Percentiles rank a stretch among this genome's conserved stretches.
Conservation (phyloP, 306 rosid species). For the Dalbergia oliveri region DNA sequence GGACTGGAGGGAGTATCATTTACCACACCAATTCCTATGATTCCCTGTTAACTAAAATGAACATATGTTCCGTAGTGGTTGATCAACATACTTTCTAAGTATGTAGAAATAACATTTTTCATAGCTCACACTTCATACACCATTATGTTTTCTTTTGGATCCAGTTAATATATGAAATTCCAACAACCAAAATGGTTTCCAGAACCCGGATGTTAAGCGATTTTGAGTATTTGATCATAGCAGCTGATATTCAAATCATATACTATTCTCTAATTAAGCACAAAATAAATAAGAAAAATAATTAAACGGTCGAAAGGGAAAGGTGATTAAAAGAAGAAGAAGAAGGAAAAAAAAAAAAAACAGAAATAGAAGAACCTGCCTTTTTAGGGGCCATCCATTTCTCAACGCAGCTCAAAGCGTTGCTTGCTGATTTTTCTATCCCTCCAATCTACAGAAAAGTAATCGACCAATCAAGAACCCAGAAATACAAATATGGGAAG, state of each 20-base stretch:
- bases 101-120: no score
- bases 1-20: no score
- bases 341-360: neutral
- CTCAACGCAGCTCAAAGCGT: slow-evolving; percentile 57
- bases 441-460: slow-evolving; percentile 67
- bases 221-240: neutral
- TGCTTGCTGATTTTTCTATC: slow-evolving; percentile 61
- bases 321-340: neutral
- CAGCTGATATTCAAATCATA: neutral
- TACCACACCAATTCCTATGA: no score
- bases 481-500: neutral
- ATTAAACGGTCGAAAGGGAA: no score
- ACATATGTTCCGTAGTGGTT: no score
- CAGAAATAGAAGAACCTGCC: slow-evolving; percentile 35
- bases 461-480: slow-evolving; percentile 14
- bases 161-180: neutral
- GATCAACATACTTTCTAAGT: no score
- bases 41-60: no score
- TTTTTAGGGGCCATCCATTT: slow-evolving; percentile 84
- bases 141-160: neutral
- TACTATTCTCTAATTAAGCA: neutral
- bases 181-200: neutral
- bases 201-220: neutral
- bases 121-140: neutral
- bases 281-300: neutral